Evolutionary conservation across 108 stramenopile genomes (phyloP), one percentile per base, ranked within the genome.

Genomic region (Mayamaea pseudoterrestris): DNA sequence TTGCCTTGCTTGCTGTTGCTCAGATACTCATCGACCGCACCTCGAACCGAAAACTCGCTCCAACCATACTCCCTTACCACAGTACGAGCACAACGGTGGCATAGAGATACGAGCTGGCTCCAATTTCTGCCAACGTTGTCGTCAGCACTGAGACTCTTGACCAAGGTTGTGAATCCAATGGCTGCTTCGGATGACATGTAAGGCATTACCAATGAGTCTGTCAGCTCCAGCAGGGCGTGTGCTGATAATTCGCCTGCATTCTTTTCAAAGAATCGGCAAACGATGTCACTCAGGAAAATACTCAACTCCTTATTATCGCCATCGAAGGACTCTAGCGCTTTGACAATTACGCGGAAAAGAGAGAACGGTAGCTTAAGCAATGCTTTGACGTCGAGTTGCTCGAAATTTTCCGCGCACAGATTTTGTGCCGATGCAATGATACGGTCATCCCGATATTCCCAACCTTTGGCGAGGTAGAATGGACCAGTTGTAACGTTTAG

Each of bases 1-100:
- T 26, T 26, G n/a, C 30, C 27, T 4, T 0, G 18, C 14, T 34
- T 14, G 32, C 57, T 58, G 27, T 63, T 40, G 0, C 61, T 55
- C 22, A 63, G 17, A 35, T 63, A 70, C 39, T 70, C 68, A 8
- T 70, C 52, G 17, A 70, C 12, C 16, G 68, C 68, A 13, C 57
- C 53, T 13, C 23, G 12, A 0, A 70, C 62, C 25, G 57, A 52
- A 31, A 70, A 70, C 30, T 70, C 68, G 24, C 50, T 63, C 68
- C 68, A 70, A 9, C 62, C 68, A 35, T 70, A 70, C 35, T 70
- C 68, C 22, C 35, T 30, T 22, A 70, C 68, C 5, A 70, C 62
- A 23, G 62, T 41, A 40, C 50, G 45, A 2, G 68, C 61, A 49
- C 68, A 70, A 2, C 62, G 46, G n/a, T 47, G 51, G 42, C 57